Evolutionary conservation across 2,329 filamentous ascomycete genomes (phyloP), one percentile per base, ranked within the genome.

Genomic region (Monilinia vaccinii-corymbosi): DNA sequence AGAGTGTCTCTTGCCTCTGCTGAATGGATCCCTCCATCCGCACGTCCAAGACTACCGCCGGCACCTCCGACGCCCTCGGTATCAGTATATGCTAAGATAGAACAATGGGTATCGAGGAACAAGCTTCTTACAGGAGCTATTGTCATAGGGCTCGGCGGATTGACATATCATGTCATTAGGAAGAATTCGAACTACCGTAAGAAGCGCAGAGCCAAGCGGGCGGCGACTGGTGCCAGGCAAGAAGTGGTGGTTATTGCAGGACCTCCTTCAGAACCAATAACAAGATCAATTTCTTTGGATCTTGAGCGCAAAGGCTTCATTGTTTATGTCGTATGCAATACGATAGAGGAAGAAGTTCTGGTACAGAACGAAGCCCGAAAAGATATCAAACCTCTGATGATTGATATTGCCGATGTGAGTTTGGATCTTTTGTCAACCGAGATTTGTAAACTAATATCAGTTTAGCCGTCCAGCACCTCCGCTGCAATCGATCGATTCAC

Each of bases 241-340:
- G 94, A 99, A 73, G 93, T 97, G 6, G 77, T 85, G 71, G 88
- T 97, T 32, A 82, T 97, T 63, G 91, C 91, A 25, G 93, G 93
- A n/a, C 91, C 90, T 23, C 88, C 91, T 2, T 84, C 87, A 53
- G 85, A 96, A 68, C 88, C 92, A 18, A 79, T 97, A 70, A 93
- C 91, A 8, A 87, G 86, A 69, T 91, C 90, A 13, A 78, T 97
- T 58, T 85, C 91, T 2, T 75, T 92, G 51, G 94, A 99, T 71
- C 78, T 99, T 66, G 94, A 97, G 75, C 81, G 91, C 62, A 84
- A 91, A 65, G 94, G 94, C 5, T 97, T 95, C 73, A 89, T 97
- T 62, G 90, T 97, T 60, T 99, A 91, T 73, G 80, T 99, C 62
- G 89, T 96, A 0, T 93, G 91, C 69, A 87, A 85, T 64, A 90